Evolutionary conservation across 192 early-diverging fungal genomes (phyloP).

Genomic region (Allomyces javanicus): DNA sequence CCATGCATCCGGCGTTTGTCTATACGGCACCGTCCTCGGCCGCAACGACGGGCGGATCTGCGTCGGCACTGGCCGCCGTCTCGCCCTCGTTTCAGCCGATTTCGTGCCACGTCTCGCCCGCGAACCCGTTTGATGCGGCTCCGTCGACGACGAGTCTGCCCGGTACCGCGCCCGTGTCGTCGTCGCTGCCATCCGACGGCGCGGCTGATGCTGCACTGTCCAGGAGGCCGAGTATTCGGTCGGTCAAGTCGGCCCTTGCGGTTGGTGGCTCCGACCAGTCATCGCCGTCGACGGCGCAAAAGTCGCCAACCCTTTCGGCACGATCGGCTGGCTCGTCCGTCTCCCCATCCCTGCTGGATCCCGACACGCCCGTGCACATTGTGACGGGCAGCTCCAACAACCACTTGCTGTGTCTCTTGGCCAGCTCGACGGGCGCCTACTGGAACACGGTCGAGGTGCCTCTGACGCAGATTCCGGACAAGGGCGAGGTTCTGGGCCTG

Average conservation of each 20-base stretch:
- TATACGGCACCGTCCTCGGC: background rate
- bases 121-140: background rate
- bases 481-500: no score
- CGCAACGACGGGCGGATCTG: background rate
- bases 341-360: no score
- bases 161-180: background rate
- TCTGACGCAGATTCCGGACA: background rate
- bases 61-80: background rate
- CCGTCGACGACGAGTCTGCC: background rate
- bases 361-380: no score
- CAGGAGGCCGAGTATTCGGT: no score
- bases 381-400: background rate
- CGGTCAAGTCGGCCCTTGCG: no score
- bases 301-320: no score
- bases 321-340: no score
- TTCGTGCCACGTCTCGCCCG: background rate
- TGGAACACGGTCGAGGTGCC: background rate
- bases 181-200: background rate
- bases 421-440: background rate
- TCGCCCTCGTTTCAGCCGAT: background rate
- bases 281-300: no score
- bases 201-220: no score
- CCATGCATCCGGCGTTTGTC: background rate
- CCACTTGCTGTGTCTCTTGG: background rate
- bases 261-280: no score